Percentiles rank a stretch among this genome's conserved stretches.
Conservation (phyloP, 345 rosid species). For the Mangifera indica region DNA sequence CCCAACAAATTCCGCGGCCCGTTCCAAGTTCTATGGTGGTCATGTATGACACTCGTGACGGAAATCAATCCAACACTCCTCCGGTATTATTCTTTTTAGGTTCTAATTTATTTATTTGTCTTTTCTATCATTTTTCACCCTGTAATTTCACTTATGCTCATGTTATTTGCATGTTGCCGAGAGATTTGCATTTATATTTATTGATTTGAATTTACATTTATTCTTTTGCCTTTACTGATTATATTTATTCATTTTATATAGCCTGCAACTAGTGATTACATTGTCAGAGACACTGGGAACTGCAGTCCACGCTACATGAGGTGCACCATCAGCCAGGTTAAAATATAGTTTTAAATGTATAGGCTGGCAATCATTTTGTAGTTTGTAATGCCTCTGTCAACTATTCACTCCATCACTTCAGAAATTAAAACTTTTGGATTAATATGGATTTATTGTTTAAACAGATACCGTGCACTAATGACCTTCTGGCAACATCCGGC, state of each 20-base stretch:
- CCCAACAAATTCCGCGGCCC: slow-evolving; percentile 95
- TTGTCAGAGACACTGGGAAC: slow-evolving; percentile 83
- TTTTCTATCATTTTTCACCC: neutral
- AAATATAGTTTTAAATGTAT: slow-evolving; percentile 19
- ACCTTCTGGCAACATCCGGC: slow-evolving; percentile 88
- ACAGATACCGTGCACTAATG: slow-evolving; percentile 96
- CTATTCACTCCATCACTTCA: neutral
- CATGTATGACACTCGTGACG: slow-evolving; percentile 79
- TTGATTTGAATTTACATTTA: slow-evolving; percentile 8
- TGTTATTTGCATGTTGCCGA: slow-evolving; percentile 9
- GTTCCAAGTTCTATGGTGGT: slow-evolving; percentile 62
- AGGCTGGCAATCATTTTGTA: slow-evolving; percentile 11
- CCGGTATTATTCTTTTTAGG: slow-evolving; percentile 56
- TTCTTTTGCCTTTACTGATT: slow-evolving; percentile 17
- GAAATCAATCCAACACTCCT: slow-evolving; percentile 85
- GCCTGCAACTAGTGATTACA: slow-evolving; percentile 93
- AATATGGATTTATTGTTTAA: slow-evolving; percentile 13
- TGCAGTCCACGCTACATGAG: slow-evolving; percentile 99
- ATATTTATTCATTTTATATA: slow-evolving; percentile 36
- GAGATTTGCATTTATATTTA: too few relatives aligned
- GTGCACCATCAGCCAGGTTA: slow-evolving; percentile 96
- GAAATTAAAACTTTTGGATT: neutral
- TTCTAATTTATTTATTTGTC: neutral
- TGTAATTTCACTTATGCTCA: slow-evolving; percentile 4
- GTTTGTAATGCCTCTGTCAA: slow-evolving; percentile 6